Conservation (phyloP, 2,329 filamentous ascomycete genomes). For the Penicillium sp. region DNA sequence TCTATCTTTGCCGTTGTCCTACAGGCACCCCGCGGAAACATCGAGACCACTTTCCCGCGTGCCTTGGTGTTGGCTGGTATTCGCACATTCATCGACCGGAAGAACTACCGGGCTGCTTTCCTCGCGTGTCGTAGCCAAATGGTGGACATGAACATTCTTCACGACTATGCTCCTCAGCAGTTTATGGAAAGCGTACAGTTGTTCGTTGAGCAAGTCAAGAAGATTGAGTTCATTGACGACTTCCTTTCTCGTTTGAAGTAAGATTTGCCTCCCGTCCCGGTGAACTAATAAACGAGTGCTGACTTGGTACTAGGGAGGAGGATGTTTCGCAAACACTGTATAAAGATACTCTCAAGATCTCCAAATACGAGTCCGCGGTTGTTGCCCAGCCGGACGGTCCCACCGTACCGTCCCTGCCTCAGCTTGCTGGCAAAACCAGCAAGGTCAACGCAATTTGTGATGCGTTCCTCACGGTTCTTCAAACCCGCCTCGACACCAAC, state of each 20-base stretch:
- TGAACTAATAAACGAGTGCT: constrained; percentile 32
- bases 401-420: constrained; percentile 16
- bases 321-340: constrained; percentile 95
- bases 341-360: constrained; percentile 73
- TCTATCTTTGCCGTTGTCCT: constrained; percentile 83
- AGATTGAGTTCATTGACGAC: constrained; percentile 82
- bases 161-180: constrained; percentile 87
- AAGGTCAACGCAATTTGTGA: constrained; percentile 93
- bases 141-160: constrained; percentile 97
- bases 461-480: constrained; percentile 74
- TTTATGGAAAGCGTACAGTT: constrained; percentile 77
- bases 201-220: constrained; percentile 85
- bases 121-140: constrained; percentile 87
- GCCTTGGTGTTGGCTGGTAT: constrained; percentile 93
- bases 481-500: constrained; percentile 66
- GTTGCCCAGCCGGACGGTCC: constrained; percentile 34
- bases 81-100: constrained; percentile 76
- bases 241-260: constrained; percentile 86
- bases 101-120: constrained; percentile 84
- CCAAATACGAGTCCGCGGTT: constrained; percentile 38
- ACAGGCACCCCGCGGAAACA: constrained; percentile 94
- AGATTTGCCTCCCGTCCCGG: constrained; percentile 29
- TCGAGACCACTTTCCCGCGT: constrained; percentile 92
- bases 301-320: constrained; percentile 66
- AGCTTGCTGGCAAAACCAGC: constrained; percentile 36